Evolutionary conservation across 768 basidiomycete species (phyloP), one percentile per base, ranked within the genome.

Genomic region (Leccinum subtestaceum): DNA sequence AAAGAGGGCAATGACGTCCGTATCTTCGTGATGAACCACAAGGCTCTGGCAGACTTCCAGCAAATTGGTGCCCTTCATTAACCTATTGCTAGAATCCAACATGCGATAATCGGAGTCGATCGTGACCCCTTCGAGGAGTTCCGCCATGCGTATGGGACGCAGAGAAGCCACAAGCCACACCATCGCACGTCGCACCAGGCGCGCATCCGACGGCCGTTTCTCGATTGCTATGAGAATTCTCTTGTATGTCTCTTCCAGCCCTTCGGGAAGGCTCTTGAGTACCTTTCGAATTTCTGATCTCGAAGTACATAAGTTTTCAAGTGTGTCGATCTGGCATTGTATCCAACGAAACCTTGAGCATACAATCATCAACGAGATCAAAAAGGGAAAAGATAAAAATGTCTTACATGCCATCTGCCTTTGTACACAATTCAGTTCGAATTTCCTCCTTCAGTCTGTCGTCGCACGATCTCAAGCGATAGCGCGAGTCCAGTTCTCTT

Each of bases 381-480:
- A 11, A 12, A n/a, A 9, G 6, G 17, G 6, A 10, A 31, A 31
- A 11, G 8, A 40, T 13, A 5, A 32, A 17, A 1, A 12, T 7
- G 5, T 4, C 67, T 40, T 45, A 70, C 68, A 69, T 69, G n/a
- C 68, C 68, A 23, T 65, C 63, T 8, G 67, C 59, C 19, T 52
- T 57, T 2, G 25, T 27, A 38, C 53, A 59, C 13, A 70, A 15
- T 3, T 19, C 7, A 0, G 23, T 50, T 21, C 17, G 48, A 5
- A 70, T 61, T 2, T 65, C 60, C 3, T 52, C 34, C 13, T 58
- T 63, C 9, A 70, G 4, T 4, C 27, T 12, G 10, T 3, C 23
- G 2, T 59, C 12, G 3, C 67, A 52, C 8, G 10, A 19, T 31
- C 57, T 54, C 40, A 70, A 32, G 7, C 36, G 60, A 25, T 10